Evolutionary conservation across 139 green algal genomes (phyloP), one percentile per base, ranked within the genome.

Genomic region (Trebouxia sp.): DNA sequence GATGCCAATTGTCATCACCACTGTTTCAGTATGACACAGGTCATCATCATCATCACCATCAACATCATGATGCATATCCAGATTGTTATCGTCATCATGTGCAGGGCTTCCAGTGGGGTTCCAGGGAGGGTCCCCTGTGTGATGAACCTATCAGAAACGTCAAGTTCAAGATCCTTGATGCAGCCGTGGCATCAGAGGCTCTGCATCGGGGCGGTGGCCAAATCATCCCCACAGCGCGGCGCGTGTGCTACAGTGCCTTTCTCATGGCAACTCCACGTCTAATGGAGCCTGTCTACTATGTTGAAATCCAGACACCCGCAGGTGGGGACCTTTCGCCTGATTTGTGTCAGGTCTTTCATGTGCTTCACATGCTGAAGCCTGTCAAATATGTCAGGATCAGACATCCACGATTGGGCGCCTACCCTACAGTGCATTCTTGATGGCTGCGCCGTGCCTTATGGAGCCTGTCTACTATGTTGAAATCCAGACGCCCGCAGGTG

Each of bases 131-230:
- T 1, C 97, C 97, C 11, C 88, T 99, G 65, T 98, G 95, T 84
- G 97, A 99, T 67, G 97, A 99, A 88, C 97, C 97, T 37, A 94
- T 99, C 76, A 92, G 97, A 35, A 97, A 97, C 74, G 94, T 97
- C 56, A 98, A 98, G 87, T 98, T 98, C 89, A 98, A 98, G 84
- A 88, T 98, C 14, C 85, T 93, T 32, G 90, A 94, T 80, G 93
- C 92, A 9, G 58, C 53, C 8, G 76, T 93, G 9, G 86, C 89
- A 1, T 41, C 84, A 3, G 91, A 97, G 84, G 91, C 93, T 42
- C 88, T 98, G 67, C 80, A 92, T 32, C 84, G 96, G 30, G 94
- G 94, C 24, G 96, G 96, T 47, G 96, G 96, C n/a, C 96, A 98
- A 87, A 76, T 97, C 67, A 95, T 96, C 79, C 91, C 89, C 82